Evolutionary conservation across 495 filamentous ascomycete species (phyloP), one percentile per base, ranked within the genome.

Genomic region (Durotheca rogersii): DNA sequence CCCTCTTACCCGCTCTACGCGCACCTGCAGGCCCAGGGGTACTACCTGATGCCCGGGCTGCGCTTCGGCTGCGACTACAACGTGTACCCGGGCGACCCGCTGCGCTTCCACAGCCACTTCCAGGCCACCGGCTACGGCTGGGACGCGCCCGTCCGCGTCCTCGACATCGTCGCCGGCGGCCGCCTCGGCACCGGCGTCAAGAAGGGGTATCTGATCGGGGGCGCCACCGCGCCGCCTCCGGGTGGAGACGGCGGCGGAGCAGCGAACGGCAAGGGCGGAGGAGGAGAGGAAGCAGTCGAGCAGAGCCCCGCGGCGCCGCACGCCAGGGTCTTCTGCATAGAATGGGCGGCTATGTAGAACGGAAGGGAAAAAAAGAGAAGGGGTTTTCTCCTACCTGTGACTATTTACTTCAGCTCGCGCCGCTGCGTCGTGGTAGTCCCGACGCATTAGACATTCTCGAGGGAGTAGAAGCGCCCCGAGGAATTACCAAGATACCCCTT

Each of bases 51-150:
- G 32, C 94, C 93, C 1, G 93, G 94, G 6, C 75, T 98, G 20
- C 88, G 93, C 18, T 98, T 98, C 61, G 93, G 93, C 23, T 94
- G 90, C 60, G 83, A 95, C 62, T 58, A 89, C 70, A 85, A 87
- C 47, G 90, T 91, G 1, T 97, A 98, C 61, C 93, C 93, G 0
- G 94, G 94, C 23, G 93, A 98, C 67, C 88, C 93, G 0, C 72
- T 97, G 19, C 86, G 94, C 7, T 98, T 92, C 69, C 93, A 98
- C 67, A 88, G 86, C 25, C 93, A 97, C 66, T 97, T 96, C 63
- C 69, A 95, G 46, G 86, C 83, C 17, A 82, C 82, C 14, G 81
- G 85, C 20, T 76, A 84, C 38, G 86, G 80, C 5, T 96, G 89
- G 89, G 86, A 98, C 52, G 78, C 96, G 55, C 79, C 92, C 61